Percentiles rank a stretch among this genome's conserved stretches.
phyloP scores from a whole-genome alignment of 352 stramenopile genomes.

The Phytopythium boreale region DNA sequence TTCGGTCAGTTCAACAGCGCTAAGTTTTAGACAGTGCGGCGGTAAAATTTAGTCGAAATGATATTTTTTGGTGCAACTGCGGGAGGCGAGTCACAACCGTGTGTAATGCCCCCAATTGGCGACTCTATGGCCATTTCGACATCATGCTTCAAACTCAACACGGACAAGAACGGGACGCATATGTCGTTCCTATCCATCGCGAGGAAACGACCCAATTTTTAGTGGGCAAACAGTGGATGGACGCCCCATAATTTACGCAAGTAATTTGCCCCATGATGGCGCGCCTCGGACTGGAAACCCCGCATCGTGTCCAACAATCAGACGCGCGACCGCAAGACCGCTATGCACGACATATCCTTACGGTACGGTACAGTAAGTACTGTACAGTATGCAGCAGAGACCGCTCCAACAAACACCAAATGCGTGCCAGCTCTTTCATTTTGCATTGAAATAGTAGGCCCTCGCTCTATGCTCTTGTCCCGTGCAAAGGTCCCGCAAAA shows the following conservation, averaged over 20 bases:
- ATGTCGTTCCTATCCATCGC: neutral
- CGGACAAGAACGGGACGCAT: neutral
- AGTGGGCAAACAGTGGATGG: neutral
- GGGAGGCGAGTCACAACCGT: neutral
- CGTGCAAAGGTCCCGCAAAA: too few relatives aligned
- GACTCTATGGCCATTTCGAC: neutral
- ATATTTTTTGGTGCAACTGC: neutral
- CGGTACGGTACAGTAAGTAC: too few relatives aligned
- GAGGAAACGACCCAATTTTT: neutral
- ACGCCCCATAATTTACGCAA: neutral
- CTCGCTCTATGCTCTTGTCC: too few relatives aligned
- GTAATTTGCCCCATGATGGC: neutral
- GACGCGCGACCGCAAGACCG: neutral
- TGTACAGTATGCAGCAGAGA: too few relatives aligned
- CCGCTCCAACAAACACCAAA: too few relatives aligned
- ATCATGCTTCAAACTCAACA: neutral
- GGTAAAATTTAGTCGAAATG: neutral
- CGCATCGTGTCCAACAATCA: neutral
- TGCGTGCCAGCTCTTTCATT: too few relatives aligned
- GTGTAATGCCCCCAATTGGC: neutral
- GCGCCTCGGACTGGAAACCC: neutral
- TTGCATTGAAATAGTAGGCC: too few relatives aligned
- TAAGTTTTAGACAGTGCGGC: too few relatives aligned
- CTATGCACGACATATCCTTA: neutral
- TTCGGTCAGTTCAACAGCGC: too few relatives aligned